A percentile compares a stretch with the other conserved stretches of the same genome.
Evolutionary conservation across 2,329 filamentous ascomycete species (phyloP).

Genomic region (Botrytis deweyae): DNA sequence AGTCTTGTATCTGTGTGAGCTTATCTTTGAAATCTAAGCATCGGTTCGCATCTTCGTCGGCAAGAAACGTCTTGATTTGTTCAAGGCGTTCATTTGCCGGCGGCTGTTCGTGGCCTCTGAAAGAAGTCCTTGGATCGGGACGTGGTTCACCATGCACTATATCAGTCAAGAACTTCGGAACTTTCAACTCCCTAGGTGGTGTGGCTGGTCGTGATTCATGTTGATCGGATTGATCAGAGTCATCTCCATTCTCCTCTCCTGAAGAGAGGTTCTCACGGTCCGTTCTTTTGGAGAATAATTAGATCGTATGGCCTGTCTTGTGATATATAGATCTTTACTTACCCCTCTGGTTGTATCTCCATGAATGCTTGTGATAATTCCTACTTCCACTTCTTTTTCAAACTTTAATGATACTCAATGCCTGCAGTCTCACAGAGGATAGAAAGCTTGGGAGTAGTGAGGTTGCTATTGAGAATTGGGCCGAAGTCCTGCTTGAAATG

Average conservation of each 20-base stretch:
- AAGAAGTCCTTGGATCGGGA: constrained; percentile 11
- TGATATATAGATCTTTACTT: background rate
- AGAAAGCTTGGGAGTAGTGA: background rate
- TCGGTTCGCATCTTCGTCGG: constrained; percentile 49
- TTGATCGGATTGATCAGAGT: background rate
- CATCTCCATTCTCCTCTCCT: background rate
- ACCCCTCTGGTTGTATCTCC: background rate
- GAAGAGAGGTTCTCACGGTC: background rate
- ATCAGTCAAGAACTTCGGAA: constrained; percentile 9
- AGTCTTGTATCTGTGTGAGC: constrained; percentile 37
- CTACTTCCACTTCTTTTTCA: constrained; percentile 1
- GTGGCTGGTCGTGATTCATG: background rate
- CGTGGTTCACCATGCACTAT: background rate
- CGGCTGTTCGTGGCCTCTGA: constrained; percentile 38
- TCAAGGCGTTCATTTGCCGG: constrained; percentile 39
- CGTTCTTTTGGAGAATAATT: background rate
- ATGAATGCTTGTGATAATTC: background rate
- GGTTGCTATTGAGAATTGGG: background rate
- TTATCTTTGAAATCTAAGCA: constrained; percentile 44
- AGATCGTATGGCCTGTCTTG: background rate
- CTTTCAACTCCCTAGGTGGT: background rate
- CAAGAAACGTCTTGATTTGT: constrained; percentile 47
- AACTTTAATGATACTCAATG: background rate
- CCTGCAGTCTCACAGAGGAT: background rate
- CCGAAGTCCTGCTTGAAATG: background rate